Evolutionary conservation across 225 moss, liverwort and hornwort species (phyloP).

Genomic region (Marchantia polymorpha): DNA sequence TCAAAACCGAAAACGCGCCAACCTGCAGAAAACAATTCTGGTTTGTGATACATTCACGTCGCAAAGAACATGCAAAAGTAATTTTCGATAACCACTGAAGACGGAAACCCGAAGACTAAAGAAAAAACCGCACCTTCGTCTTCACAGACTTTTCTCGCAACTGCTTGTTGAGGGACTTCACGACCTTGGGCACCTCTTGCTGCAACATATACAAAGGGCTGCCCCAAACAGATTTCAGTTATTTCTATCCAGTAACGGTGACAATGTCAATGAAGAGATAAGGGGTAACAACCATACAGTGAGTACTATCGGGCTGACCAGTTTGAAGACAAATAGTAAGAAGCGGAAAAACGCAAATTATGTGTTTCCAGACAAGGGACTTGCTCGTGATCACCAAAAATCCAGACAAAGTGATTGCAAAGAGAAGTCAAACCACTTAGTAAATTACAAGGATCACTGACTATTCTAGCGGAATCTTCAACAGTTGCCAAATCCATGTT

Average conservation of each 20-base stretch:
- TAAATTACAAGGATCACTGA: not conserved
- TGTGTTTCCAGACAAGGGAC: not conserved
- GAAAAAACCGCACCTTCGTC: slow-evolving; percentile 73
- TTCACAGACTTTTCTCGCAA: slow-evolving; percentile 93
- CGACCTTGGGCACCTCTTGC: slow-evolving; percentile 95
- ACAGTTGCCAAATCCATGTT: not conserved
- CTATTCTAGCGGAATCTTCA: not conserved
- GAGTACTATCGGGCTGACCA: not conserved
- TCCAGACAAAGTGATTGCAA: not conserved
- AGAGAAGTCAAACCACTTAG: not conserved
- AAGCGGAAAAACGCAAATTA: not conserved
- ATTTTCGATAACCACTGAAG: not conserved
- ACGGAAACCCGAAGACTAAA: too few relatives aligned
- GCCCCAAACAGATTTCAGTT: slow-evolving; percentile 36
- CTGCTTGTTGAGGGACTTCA: slow-evolving; percentile 95
- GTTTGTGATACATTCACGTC: not conserved
- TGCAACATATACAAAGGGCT: slow-evolving; percentile 82
- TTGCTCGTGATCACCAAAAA: not conserved
- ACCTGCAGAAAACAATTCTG: slow-evolving; percentile 48
- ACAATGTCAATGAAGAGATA: not conserved
- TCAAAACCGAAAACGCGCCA: slow-evolving; percentile 97
- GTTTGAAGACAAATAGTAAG: not conserved
- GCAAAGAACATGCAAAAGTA: not conserved
- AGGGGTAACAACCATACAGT: not conserved
- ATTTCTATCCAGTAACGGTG: not conserved